Evolutionary conservation across 768 basidiomycete genomes (phyloP).

Genomic region (Rhodotorula paludigena): DNA sequence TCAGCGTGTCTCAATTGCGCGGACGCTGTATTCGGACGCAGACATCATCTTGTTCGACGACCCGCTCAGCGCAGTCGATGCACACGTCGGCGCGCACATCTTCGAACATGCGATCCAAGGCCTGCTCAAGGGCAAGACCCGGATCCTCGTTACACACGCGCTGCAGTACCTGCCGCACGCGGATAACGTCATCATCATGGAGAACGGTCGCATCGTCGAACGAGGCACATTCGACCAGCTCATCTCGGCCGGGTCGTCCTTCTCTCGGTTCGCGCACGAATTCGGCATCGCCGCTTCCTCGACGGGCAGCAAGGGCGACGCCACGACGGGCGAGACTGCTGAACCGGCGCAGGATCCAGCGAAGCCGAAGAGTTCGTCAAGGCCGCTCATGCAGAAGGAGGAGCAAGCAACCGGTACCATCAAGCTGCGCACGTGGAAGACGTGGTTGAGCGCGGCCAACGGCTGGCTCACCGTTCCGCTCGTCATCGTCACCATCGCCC

Average conservation of each 20-base stretch:
- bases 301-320: slow-evolving; percentile 50
- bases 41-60: slow-evolving; percentile 76
- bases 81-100: slow-evolving; percentile 69
- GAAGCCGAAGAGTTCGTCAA: slow-evolving; percentile 39
- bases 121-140: slow-evolving; percentile 63
- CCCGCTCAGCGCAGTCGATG: slow-evolving; percentile 49
- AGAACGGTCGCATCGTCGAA: slow-evolving; percentile 72
- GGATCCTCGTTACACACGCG: slow-evolving; percentile 85
- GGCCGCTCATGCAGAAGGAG: slow-evolving; percentile 63
- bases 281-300: slow-evolving; percentile 44
- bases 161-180: slow-evolving; percentile 82
- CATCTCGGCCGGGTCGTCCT: slow-evolving; percentile 60
- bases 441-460: slow-evolving; percentile 5
- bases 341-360: slow-evolving; percentile 18
- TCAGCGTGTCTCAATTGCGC: slow-evolving; percentile 76
- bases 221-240: slow-evolving; percentile 72
- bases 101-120: slow-evolving; percentile 76
- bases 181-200: slow-evolving; percentile 68
- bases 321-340: slow-evolving; percentile 47
- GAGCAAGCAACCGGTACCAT: slow-evolving; percentile 75
- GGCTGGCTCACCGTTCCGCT: slow-evolving; percentile 11
- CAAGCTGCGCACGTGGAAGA: slow-evolving; percentile 43
- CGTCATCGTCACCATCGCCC: neutral
- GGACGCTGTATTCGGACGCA: slow-evolving; percentile 76
- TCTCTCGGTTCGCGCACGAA: slow-evolving; percentile 67